phyloP scores from a whole-genome alignment of 2,329 filamentous ascomycete species.

The Periglandula ipomoeae region DNA sequence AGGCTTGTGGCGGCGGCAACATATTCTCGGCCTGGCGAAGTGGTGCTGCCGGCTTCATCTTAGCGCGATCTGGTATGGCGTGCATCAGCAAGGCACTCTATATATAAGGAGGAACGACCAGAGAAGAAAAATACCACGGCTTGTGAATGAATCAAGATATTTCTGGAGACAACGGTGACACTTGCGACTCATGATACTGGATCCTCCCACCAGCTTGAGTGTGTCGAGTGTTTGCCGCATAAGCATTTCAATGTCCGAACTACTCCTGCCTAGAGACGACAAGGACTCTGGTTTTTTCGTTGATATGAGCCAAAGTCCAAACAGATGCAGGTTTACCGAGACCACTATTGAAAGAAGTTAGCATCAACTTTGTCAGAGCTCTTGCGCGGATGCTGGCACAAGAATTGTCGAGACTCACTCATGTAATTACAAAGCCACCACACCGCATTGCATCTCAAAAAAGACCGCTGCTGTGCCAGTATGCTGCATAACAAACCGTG shows the following conservation, averaged over 20 bases:
- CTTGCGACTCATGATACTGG: constrained; percentile 16
- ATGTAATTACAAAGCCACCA: constrained; percentile 25
- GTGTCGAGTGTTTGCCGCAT: constrained; percentile 10
- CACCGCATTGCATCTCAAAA: constrained; percentile 17
- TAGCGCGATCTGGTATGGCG: background rate
- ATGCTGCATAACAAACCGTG: constrained; percentile 13
- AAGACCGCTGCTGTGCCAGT: constrained; percentile 11
- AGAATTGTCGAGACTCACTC: constrained; percentile 17
- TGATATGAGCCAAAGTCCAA: constrained; percentile 18
- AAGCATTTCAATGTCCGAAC: constrained; percentile 9
- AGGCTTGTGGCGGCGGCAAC: background rate
- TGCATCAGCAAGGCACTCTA: background rate
- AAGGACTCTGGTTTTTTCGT: constrained; percentile 6
- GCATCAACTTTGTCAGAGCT: too few relatives aligned
- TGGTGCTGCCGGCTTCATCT: background rate
- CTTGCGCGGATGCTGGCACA: too few relatives aligned
- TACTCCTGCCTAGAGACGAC: constrained; percentile 6
- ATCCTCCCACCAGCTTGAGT: constrained; percentile 11
- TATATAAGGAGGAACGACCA: background rate
- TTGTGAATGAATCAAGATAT: constrained; percentile 11
- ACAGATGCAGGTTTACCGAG: constrained; percentile 18
- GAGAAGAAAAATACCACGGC: constrained; percentile 6
- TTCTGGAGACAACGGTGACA: constrained; percentile 15
- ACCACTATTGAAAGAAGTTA: constrained; percentile 12
- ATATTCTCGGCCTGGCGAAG: background rate